Base-by-base conservation (phyloP, 78 protist species). In the Dictyostelium firmibasis region DNA sequence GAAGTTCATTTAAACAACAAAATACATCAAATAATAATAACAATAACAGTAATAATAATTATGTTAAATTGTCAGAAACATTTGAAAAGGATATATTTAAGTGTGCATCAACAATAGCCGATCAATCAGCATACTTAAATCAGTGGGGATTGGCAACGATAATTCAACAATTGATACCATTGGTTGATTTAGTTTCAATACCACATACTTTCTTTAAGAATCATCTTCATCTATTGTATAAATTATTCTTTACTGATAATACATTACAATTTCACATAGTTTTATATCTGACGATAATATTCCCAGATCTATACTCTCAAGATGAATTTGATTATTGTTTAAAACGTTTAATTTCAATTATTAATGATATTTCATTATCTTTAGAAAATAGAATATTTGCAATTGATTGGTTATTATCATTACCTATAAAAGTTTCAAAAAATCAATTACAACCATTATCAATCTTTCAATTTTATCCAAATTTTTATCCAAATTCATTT, bases 361-460 rank as follows among this genome's bases (percentile, higher is more conserved):
- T 81, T 11, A 79, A 89, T 81, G 94, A 89, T 81, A 35, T 33
- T 31, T 81, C 78, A 43, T 81, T 44, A 47, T 81, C 94, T 81
- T 67, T 64, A 25, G 94, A 89, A 35, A 38, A 78, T 70, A 89
- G 94, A 81, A 47, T 89, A 7, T 47, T 89, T 16, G 87, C 94
- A 47, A 89, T 89, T 20, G 94, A 89, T 69, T 89, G 94, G 94
- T 81, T 89, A 16, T 27, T 89, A 31, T 70, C 79, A n/a, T 44
- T 89, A 43, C 92, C 92, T 76, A 50, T n/a, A 14, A 43, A 35
- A 41, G 9, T 77, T 8, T 38, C n/a, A 23, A 33, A 35, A 76
- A 77, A 41, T n/a, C 44, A 25, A 14, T 14, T 29, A 47, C 86
- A 11, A 78, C 82, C 82, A 16, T 3, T 77, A 38, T 77, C 83